A percentile compares a stretch with the other conserved stretches of the same genome.
These are phyloP conservation scores for Gardenia jasminoides DNA, from an alignment of 257 asterid species.

Conservation along the genomic window DNA sequence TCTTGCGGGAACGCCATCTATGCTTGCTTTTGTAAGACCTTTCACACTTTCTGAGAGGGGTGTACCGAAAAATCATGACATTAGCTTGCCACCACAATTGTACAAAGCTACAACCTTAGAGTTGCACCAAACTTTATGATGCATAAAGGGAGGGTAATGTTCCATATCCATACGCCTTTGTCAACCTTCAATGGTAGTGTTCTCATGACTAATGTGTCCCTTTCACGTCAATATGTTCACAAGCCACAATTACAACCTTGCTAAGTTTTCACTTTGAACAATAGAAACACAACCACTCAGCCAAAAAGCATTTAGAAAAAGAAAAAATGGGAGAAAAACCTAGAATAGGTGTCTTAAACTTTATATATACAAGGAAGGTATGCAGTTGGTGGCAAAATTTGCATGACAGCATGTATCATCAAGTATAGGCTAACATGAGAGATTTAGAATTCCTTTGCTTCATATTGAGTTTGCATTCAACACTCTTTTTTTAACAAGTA, in stretches of 20 bases:
- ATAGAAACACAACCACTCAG: background rate
- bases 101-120: background rate
- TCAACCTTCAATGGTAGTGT: background rate
- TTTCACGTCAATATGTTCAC: background rate
- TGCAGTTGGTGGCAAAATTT: background rate
- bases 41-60: background rate
- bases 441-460: background rate
- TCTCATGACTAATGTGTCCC: background rate
- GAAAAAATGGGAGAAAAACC: background rate
- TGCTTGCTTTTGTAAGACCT: too few relatives aligned
- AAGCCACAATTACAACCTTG: background rate
- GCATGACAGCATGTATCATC: background rate
- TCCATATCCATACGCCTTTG: background rate
- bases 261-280: background rate
- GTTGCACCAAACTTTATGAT: background rate
- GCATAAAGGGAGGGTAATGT: background rate
- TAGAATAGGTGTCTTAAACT: background rate
- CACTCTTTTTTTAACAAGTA: background rate
- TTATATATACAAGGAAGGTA: background rate
- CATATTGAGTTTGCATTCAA: background rate
- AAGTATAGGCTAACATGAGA: background rate
- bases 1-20: too few relatives aligned
- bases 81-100: background rate
- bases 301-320: background rate
- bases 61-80: background rate